phyloP scores from a whole-genome alignment of 306 rosid genomes.

The Betula pendula region DNA sequence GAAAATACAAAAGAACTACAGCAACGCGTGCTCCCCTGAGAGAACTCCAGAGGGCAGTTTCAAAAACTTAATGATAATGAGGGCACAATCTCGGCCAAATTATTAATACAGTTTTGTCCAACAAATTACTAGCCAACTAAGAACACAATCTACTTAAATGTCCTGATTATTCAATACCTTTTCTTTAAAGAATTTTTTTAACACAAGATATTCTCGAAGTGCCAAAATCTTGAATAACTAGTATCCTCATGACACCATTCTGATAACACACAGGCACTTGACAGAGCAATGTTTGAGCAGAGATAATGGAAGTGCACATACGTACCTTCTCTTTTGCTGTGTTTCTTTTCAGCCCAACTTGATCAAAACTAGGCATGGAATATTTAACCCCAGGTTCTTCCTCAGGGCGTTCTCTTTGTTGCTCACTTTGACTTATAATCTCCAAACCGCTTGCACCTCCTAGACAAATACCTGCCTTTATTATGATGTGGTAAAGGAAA shows the following conservation, averaged over 20 bases:
- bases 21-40: background rate
- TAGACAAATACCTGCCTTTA: conserved; percentile 15
- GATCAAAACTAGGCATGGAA: conserved; percentile 33
- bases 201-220: background rate
- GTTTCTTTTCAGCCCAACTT: conserved; percentile 48
- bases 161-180: background rate
- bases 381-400: conserved; percentile 34
- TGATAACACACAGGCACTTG: background rate
- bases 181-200: background rate
- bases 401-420: conserved; percentile 15
- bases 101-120: background rate
- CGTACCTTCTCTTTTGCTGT: conserved; percentile 48
- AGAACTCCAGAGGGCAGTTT: background rate
- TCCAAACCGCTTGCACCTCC: conserved; percentile 41
- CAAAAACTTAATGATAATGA: background rate
- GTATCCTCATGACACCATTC: background rate
- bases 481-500: conserved; percentile 27
- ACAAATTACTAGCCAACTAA: background rate
- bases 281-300: background rate
- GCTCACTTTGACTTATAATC: conserved; percentile 18
- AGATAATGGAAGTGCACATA: conserved; percentile 20
- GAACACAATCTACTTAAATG: background rate
- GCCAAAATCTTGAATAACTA: background rate
- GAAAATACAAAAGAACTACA: background rate
- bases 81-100: background rate